These are phyloP conservation scores for Imleria badia DNA, from an alignment of 768 basidiomycete species.

Conservation along the genomic window DNA sequence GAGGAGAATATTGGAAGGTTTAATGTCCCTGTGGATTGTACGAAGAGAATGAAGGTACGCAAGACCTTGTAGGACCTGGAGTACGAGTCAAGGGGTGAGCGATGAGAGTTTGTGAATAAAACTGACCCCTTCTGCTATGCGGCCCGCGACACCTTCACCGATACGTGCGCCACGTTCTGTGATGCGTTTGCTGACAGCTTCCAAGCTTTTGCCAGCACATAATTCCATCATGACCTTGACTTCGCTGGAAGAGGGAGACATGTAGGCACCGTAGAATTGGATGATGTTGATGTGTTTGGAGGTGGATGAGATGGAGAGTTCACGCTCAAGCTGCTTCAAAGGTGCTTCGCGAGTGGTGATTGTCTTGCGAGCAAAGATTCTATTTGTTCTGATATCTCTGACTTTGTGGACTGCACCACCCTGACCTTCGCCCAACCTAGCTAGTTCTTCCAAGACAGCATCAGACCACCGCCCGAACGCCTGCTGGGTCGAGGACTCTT, in stretches of 20 bases:
- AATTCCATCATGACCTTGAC: conserved; percentile 95
- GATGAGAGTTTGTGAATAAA: background rate
- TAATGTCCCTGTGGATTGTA: conserved; percentile 96
- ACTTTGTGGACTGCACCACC: conserved; percentile 97
- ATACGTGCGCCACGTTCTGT: conserved; percentile 75
- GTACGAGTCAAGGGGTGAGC: conserved; percentile 6
- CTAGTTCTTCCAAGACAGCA: conserved; percentile 70
- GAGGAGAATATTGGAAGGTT: conserved; percentile 90
- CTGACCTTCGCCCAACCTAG: conserved; percentile 88
- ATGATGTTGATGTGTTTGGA: conserved; percentile 88
- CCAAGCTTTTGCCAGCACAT: conserved; percentile 85
- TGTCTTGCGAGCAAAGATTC: conserved; percentile 91
- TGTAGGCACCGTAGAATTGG: conserved; percentile 89
- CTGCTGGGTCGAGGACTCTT: conserved; percentile 33
- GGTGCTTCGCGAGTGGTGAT: conserved; percentile 91
- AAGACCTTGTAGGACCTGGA: conserved; percentile 85
- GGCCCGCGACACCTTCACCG: conserved; percentile 85
- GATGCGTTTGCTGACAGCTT: conserved; percentile 83
- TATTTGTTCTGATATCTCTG: conserved; percentile 72
- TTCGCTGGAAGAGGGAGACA: conserved; percentile 83
- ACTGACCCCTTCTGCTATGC: conserved; percentile 89
- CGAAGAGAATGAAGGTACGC: conserved; percentile 87
- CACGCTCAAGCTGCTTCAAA: conserved; percentile 87
- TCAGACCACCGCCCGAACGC: conserved; percentile 55
- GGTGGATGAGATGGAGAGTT: conserved; percentile 85